These are phyloP conservation scores for Stagonosporopsis rhizophila DNA, from an alignment of 2,329 filamentous ascomycete species.

Conservation along the genomic window DNA sequence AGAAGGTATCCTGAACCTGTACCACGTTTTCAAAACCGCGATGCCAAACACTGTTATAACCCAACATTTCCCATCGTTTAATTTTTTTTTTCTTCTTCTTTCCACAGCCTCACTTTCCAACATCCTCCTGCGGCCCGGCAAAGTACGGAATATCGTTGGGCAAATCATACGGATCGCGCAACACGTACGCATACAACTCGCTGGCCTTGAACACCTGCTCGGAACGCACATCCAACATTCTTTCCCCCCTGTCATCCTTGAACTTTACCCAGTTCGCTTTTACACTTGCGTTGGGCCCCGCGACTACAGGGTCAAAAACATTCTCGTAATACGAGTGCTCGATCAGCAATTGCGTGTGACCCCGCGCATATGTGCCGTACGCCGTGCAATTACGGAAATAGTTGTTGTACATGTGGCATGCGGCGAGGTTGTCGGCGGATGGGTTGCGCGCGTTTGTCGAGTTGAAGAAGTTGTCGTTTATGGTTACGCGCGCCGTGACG, in stretches of 20 bases:
- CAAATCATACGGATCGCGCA: slow-evolving; percentile 18
- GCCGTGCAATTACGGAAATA: slow-evolving; percentile 18
- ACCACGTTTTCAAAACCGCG: no score
- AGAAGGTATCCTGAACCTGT: no score
- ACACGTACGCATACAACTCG: slow-evolving; percentile 12
- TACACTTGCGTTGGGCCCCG: slow-evolving; percentile 14
- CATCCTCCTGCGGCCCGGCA: slow-evolving; percentile 16
- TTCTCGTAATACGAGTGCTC: slow-evolving; percentile 18
- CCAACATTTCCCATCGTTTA: no score
- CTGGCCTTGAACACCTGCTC: slow-evolving; percentile 14
- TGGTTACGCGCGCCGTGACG: slow-evolving; percentile 12
- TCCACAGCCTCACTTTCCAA: background rate
- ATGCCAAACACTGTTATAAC: no score
- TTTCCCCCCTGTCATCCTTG: slow-evolving; percentile 4
- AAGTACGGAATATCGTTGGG: slow-evolving; percentile 20
- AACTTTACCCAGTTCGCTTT: slow-evolving; percentile 19
- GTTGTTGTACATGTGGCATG: slow-evolving; percentile 21
- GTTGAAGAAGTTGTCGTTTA: slow-evolving; percentile 21
- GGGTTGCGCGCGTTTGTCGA: slow-evolving; percentile 19
- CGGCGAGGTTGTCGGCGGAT: slow-evolving; percentile 16
- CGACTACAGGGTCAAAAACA: slow-evolving; percentile 16
- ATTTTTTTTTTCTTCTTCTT: no score
- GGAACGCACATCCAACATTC: slow-evolving; percentile 8
- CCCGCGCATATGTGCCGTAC: slow-evolving; percentile 20
- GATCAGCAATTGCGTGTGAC: slow-evolving; percentile 11